Base-by-base conservation (phyloP, 805 yeast genomes). In the Wickerhamiella qilinensis region DNA sequence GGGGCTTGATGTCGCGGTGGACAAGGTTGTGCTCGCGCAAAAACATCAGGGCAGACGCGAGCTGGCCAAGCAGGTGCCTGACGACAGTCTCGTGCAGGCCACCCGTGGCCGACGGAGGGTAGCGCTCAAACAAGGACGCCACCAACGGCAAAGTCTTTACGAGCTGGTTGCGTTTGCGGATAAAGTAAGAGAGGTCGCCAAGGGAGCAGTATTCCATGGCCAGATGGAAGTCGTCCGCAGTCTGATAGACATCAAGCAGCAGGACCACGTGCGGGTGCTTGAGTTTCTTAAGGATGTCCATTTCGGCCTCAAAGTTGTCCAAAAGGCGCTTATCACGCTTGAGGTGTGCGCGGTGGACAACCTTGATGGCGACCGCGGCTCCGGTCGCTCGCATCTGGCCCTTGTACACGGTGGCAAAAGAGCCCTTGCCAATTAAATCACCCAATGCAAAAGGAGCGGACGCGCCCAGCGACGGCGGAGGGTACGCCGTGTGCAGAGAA, bases 141-240 rank as follows among this genome's bases (percentile, higher is more conserved):
- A 86, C 72, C 33, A 81, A 67, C 0, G 95, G 95, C 56, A 84
- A 83, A 6, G 78, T 72, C 46, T 70, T 67, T 28, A 73, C 69
- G 36, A 85, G 63, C 54, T 79, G 84, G 47, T 71, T 71, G 51
- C 86, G 68, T 53, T 74, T 76, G 51, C 81, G 72, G 40, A 91
- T 86, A 49, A 91, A 78, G 52, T 76, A 82, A 0, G 94, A 81
- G 44, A 91, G 67, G 59, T 91, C 98, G 12, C 98, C 98, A 54
- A 91, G 64, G 1, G 96, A 76, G 56, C 98, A 91, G 62, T 84
- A 91, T 57, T 91, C 97, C 96, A 91, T 91, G 15, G 88, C 76
- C 45, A 91, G 63, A 55, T 84, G 88, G 62, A 85, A 83, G 57
- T 86, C 83, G 9, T 74, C 56, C 28, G 57, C 52, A 1, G 94